Conservation (phyloP, 2,329 filamentous ascomycete species). For the Aurifilum marmelostoma region DNA sequence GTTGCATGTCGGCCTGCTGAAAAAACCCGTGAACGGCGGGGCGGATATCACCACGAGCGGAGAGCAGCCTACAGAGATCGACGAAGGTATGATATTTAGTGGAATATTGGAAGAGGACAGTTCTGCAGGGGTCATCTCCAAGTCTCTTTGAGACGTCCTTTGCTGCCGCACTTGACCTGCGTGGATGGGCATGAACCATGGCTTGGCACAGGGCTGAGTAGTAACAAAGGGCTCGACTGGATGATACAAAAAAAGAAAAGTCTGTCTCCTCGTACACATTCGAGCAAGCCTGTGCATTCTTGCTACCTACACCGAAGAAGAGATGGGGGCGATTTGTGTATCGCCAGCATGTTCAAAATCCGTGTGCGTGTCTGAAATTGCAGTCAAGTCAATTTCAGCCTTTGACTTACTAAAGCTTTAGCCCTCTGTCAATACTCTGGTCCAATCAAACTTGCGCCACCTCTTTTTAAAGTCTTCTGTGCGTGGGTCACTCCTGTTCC, state of each 20-base stretch:
- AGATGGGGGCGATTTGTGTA: neutral
- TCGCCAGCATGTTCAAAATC: neutral
- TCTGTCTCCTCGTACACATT: neutral
- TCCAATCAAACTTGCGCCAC: conserved; percentile 95
- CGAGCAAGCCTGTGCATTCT: neutral
- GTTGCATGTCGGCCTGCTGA: conserved; percentile 65
- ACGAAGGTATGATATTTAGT: conserved; percentile 57
- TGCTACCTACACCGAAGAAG: neutral
- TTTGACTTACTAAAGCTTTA: neutral
- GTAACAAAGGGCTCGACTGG: too few species aligned
- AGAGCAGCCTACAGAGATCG: conserved; percentile 50
- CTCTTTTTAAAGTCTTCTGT: conserved; percentile 78
- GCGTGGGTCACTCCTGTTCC: conserved; percentile 71
- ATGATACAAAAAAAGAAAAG: too few species aligned
- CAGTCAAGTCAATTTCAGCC: neutral
- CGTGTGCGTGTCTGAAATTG: neutral
- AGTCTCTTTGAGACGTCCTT: conserved; percentile 31
- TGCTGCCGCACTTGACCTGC: neutral
- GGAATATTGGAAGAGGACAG: conserved; percentile 59
- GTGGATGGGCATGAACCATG: neutral
- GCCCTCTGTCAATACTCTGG: conserved; percentile 55
- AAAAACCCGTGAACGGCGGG: conserved; percentile 57
- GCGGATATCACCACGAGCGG: conserved; percentile 52
- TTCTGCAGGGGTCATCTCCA: conserved; percentile 42
- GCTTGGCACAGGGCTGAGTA: too few species aligned